Percentiles rank a stretch among this genome's conserved stretches.
Evolutionary conservation across 257 asterid species (phyloP).

Genomic region (Verbena officinalis): DNA sequence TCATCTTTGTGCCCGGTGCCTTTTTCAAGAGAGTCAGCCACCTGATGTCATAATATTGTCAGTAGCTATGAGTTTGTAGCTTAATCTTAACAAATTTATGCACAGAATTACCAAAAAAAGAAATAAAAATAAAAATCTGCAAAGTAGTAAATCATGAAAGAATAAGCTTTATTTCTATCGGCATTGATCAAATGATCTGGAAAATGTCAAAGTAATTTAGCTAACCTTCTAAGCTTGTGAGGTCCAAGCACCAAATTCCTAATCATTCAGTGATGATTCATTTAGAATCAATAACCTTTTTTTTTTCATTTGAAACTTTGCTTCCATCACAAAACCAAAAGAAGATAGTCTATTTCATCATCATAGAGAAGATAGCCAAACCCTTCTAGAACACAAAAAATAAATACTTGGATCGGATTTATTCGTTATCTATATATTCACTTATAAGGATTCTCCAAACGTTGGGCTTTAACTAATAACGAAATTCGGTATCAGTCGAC

Average conservation of each 20-base stretch:
- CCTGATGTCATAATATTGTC: conserved; percentile 44
- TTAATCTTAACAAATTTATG: no score
- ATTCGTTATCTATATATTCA: neutral
- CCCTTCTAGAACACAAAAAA: no score
- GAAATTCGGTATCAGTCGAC: no score
- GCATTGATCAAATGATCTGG: neutral
- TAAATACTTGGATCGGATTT: neutral
- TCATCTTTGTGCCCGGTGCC: conserved; percentile 98
- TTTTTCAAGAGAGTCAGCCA: conserved; percentile 95
- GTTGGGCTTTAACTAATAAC: neutral
- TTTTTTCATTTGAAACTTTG: neutral
- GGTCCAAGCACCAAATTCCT: neutral
- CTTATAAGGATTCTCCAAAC: conserved; percentile 2
- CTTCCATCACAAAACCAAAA: neutral
- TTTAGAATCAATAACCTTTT: neutral
- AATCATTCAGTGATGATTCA: neutral
- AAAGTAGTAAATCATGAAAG: neutral
- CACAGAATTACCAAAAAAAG: no score
- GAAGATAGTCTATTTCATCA: neutral
- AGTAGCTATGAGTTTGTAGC: no score
- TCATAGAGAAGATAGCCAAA: neutral
- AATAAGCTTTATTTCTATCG: neutral
- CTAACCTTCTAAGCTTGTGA: conserved; percentile 2
- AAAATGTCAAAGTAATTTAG: no score
- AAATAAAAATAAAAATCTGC: neutral